Evolutionary conservation across 176 grass and related monocot genomes (phyloP).

Genomic region (Raddia guianensis): DNA sequence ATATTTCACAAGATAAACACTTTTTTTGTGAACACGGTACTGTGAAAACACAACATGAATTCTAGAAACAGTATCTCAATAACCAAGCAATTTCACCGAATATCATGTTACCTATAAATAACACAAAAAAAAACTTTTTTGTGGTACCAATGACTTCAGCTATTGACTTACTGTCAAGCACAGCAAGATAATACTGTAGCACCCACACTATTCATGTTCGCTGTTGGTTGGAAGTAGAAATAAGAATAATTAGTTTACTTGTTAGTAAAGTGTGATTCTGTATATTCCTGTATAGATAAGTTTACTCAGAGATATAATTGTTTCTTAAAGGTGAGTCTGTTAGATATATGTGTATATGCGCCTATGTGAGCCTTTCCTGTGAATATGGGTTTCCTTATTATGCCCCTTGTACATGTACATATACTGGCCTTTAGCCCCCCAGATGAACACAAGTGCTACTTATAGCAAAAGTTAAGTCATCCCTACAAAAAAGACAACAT

Average conservation of each 20-base stretch:
- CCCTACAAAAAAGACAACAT: background rate
- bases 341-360: no score
- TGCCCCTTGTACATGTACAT: no score
- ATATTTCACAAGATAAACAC: background rate
- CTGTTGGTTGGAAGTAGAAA: background rate
- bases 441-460: no score
- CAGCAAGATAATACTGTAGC: background rate
- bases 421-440: no score
- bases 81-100: slow-evolving; percentile 21
- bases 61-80: slow-evolving; percentile 16
- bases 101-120: slow-evolving; percentile 21
- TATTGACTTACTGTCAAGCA: background rate
- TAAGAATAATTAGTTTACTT: background rate
- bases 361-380: no score
- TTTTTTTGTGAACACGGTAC: slow-evolving; percentile 5
- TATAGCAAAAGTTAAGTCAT: background rate
- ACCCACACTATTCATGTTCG: background rate
- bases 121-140: slow-evolving; percentile 18
- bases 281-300: background rate
- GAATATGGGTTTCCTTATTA: no score
- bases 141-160: background rate
- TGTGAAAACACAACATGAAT: background rate
- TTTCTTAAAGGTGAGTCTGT: background rate
- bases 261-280: background rate
- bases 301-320: background rate